Evolutionary conservation across 768 basidiomycete genomes (phyloP).

Genomic region (Pulveroboletus sp.): DNA sequence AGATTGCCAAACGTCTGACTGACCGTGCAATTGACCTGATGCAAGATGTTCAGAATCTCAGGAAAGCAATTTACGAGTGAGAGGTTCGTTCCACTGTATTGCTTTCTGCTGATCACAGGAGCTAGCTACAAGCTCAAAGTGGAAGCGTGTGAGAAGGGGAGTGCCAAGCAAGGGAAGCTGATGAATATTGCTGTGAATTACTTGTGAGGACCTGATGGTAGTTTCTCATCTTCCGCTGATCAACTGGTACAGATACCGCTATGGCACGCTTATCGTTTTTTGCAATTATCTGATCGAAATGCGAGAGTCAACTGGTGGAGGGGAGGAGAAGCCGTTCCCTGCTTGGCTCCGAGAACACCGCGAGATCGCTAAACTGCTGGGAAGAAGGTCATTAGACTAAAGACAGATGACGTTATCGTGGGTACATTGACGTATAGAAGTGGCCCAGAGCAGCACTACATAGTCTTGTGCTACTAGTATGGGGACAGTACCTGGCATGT

Average conservation of each 20-base stretch:
- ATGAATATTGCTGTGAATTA: slow-evolving; percentile 84
- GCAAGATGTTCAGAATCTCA: slow-evolving; percentile 96
- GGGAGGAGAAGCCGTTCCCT: slow-evolving; percentile 58
- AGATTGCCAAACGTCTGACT: slow-evolving; percentile 85
- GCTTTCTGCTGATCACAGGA: slow-evolving; percentile 2
- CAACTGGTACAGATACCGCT: slow-evolving; percentile 59
- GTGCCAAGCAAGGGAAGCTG: slow-evolving; percentile 72
- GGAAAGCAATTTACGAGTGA: slow-evolving; percentile 93
- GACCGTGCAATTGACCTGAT: slow-evolving; percentile 89
- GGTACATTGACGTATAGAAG: background rate
- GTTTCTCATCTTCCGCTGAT: slow-evolving; percentile 10
- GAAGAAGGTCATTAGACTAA: slow-evolving; percentile 67
- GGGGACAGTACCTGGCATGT: slow-evolving; percentile 1
- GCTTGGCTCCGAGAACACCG: slow-evolving; percentile 80
- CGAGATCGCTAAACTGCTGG: slow-evolving; percentile 77
- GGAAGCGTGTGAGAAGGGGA: slow-evolving; percentile 79
- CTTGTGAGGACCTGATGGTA: slow-evolving; percentile 46
- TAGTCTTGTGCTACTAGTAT: background rate
- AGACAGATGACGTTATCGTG: background rate
- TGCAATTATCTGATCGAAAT: slow-evolving; percentile 90
- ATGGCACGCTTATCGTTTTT: slow-evolving; percentile 90
- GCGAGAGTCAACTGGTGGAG: slow-evolving; percentile 38
- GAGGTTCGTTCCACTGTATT: slow-evolving; percentile 24
- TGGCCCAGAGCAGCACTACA: background rate
- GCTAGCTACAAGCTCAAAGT: slow-evolving; percentile 86